Base-by-base conservation (phyloP, 805 yeast species). In the Wickerhamiella domercqiae region DNA sequence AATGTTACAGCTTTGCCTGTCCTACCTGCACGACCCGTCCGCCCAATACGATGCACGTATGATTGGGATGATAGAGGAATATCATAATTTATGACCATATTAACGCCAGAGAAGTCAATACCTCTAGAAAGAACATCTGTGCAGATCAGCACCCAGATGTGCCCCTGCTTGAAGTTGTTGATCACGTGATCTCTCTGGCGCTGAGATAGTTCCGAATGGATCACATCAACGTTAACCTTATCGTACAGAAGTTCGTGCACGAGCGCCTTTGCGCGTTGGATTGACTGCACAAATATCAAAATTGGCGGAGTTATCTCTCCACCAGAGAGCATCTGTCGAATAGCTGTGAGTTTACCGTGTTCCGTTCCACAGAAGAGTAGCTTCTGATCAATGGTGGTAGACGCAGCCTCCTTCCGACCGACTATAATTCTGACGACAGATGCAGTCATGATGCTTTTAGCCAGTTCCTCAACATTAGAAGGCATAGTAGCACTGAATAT, bases 71-170 rank as follows among this genome's bases (percentile, higher is more conserved):
- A 72, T 50, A 75, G 80, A 14, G 99, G 99, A 9, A 90, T 94
- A 59, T 90, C 99, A 57, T 90, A 90, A 60, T 90, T 90, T 47
- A 90, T 81, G 29, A 90, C 96, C 41, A 93, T 56, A 53, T 86
- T 90, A 35, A 90, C 87, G 39, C 96, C 96, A 53, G 83, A 83
- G 63, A 90, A 90, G 58, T 90, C 98, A 41, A 90, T 81, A 66
- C 99, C 99, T 62, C 99, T 73, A 3, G 96, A 78, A 39, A 90
- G 63, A 34, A 90, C 94, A 59, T 90, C 99, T 0, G 99, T 90
- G 56, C 96, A 84, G 38, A 90, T 87, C 45, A 90, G 66, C 33
- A 90, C 93, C 98, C 98, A 90, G 21, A 86, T 66, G 21, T 87
- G 93, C 20, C 98, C 99, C 39, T 68, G 70, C 56, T 75, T 81